These are phyloP conservation scores for Xylariaceae sp. DNA, from an alignment of 2,329 filamentous ascomycete genomes.

Conservation along the genomic window DNA sequence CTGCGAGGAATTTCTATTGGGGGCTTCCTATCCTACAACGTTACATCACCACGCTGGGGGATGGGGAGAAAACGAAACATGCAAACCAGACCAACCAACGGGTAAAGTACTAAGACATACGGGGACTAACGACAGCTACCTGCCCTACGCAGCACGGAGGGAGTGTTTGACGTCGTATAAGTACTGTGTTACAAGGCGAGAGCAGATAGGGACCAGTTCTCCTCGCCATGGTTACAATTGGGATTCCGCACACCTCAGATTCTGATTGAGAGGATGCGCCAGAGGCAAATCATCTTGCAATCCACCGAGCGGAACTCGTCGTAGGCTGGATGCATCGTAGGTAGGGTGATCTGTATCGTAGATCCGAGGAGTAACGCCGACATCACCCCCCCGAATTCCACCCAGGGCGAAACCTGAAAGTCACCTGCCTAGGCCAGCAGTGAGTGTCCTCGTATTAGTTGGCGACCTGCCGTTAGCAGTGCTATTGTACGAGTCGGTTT, in stretches of 20 bases:
- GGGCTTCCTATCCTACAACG: slow-evolving; percentile 20
- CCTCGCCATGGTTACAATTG: not conserved
- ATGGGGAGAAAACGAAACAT: slow-evolving; percentile 18
- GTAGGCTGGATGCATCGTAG: no score
- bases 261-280: not conserved
- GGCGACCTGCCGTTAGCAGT: not conserved
- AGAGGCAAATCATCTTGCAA: not conserved
- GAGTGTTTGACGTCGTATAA: not conserved
- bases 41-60: slow-evolving; percentile 23
- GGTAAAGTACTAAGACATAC: slow-evolving; percentile 22
- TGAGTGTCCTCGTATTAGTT: slow-evolving; percentile 5
- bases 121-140: not conserved
- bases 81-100: slow-evolving; percentile 10
- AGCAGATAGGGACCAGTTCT: not conserved
- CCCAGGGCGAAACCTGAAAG: slow-evolving; percentile 2
- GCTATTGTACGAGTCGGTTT: not conserved
- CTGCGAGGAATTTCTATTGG: not conserved
- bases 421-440: slow-evolving; percentile 27
- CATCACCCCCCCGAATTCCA: not conserved
- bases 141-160: no score
- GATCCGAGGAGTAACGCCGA: not conserved
- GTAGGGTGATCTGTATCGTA: not conserved
- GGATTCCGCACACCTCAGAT: not conserved
- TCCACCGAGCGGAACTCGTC: not conserved
- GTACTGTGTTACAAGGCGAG: not conserved